Percentiles rank a stretch among this genome's conserved stretches.
Evolutionary conservation across 768 basidiomycete genomes (phyloP).

Genomic region (Tylopilus cervinicoccineus): DNA sequence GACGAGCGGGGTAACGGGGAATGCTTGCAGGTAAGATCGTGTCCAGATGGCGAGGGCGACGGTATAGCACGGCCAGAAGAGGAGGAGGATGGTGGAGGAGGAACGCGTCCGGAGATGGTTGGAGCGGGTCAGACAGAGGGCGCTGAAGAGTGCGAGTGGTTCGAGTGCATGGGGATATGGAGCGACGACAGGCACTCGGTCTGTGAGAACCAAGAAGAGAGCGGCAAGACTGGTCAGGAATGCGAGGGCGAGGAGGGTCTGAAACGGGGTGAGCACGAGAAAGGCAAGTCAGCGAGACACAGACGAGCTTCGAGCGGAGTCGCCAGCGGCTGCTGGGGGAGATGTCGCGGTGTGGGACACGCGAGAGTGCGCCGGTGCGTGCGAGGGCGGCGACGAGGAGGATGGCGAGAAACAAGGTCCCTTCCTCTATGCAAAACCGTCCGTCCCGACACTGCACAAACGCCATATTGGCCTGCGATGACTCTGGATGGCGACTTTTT

Average conservation of each 20-base stretch:
- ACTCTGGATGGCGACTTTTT: not conserved
- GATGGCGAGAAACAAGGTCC: slow-evolving; percentile 45
- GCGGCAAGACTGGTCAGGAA: slow-evolving; percentile 43
- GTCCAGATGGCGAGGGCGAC: slow-evolving; percentile 49
- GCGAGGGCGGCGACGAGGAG: slow-evolving; percentile 42
- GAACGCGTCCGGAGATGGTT: slow-evolving; percentile 70
- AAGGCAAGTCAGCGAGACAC: slow-evolving; percentile 23
- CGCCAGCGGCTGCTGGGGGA: slow-evolving; percentile 48
- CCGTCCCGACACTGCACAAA: slow-evolving; percentile 44
- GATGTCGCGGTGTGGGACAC: slow-evolving; percentile 27
- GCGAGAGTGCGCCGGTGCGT: slow-evolving; percentile 32
- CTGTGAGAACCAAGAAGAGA: slow-evolving; percentile 36
- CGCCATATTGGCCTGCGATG: slow-evolving; percentile 29
- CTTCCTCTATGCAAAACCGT: slow-evolving; percentile 85
- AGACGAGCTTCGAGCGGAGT: slow-evolving; percentile 63
- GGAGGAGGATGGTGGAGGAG: slow-evolving; percentile 67
- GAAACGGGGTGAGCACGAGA: not conserved
- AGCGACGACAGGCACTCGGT: slow-evolving; percentile 39
- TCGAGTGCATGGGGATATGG: slow-evolving; percentile 55
- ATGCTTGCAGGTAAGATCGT: slow-evolving; percentile 47
- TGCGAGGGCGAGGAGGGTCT: slow-evolving; percentile 51
- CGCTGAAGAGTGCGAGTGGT: slow-evolving; percentile 46
- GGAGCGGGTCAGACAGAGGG: slow-evolving; percentile 50
- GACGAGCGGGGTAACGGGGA: slow-evolving; percentile 35
- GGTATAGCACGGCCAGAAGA: slow-evolving; percentile 79